These are phyloP conservation scores for Tricladium varicosporioides DNA, from an alignment of 2,329 filamentous ascomycete genomes.

Conservation along the genomic window DNA sequence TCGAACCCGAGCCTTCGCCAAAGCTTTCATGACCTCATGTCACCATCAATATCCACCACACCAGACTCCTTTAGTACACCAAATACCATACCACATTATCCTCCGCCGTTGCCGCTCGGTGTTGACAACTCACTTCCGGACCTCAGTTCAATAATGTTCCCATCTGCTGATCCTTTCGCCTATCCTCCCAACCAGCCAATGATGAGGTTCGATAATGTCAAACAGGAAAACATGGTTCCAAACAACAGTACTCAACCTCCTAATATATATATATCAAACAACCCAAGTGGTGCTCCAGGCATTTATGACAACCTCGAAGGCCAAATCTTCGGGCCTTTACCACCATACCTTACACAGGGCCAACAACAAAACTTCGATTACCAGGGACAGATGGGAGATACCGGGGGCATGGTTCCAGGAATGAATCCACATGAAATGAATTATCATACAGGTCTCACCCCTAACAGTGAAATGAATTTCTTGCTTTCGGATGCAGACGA, in stretches of 20 bases:
- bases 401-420: conserved; percentile 15
- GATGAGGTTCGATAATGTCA: conserved; percentile 53
- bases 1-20: conserved; percentile 30
- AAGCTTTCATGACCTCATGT: conserved; percentile 28
- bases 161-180: conserved; percentile 72
- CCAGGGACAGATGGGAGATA: conserved; percentile 14
- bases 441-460: conserved; percentile 21
- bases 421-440: conserved; percentile 20
- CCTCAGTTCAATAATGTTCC: conserved; percentile 77
- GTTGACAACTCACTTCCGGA: conserved; percentile 51
- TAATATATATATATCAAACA: conserved; percentile 31
- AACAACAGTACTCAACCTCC: conserved; percentile 12
- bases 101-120: conserved; percentile 36
- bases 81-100: conserved; percentile 21
- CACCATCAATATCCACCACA: conserved; percentile 29
- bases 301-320: conserved; percentile 64
- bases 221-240: conserved; percentile 23
- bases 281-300: conserved; percentile 19
- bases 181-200: conserved; percentile 75
- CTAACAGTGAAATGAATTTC: conserved; percentile 27
- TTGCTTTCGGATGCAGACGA: conserved; percentile 28
- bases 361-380: conserved; percentile 24
- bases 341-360: conserved; percentile 57
- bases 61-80: conserved; percentile 24
- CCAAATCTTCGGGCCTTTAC: conserved; percentile 68